Percentiles rank a stretch among this genome's conserved stretches.
Evolutionary conservation across 2,329 filamentous ascomycete species (phyloP).

Genomic region (Fusarium sulawesiense): DNA sequence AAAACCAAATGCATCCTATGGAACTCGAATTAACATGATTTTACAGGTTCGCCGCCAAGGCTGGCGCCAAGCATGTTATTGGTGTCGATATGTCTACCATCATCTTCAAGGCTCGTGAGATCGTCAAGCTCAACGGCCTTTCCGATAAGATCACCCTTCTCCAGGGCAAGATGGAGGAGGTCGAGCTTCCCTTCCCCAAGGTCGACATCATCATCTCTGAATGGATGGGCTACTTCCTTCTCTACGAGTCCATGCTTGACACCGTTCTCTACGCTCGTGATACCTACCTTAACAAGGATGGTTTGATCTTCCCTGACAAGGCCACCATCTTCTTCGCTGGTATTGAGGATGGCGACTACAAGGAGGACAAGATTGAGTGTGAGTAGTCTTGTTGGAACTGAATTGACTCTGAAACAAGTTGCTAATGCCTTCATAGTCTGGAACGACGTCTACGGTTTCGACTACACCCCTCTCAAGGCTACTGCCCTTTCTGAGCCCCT

Average conservation of each 20-base stretch:
- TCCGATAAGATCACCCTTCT: constrained; percentile 95
- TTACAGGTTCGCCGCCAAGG: constrained; percentile 91
- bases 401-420: neutral
- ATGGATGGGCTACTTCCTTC: constrained; percentile 99
- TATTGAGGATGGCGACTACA: constrained; percentile 99
- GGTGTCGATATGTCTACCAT: constrained; percentile 99
- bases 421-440: constrained; percentile 73
- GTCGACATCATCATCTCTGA: constrained; percentile 99
- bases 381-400: constrained; percentile 56
- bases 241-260: constrained; percentile 99
- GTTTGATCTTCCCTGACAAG: constrained; percentile 98
- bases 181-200: constrained; percentile 89
- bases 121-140: constrained; percentile 92
- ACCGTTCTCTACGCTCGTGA: constrained; percentile 97
- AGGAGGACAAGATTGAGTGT: constrained; percentile 99
- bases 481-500: constrained; percentile 95
- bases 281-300: constrained; percentile 85
- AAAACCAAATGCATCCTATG: neutral
- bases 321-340: constrained; percentile 96
- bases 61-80: constrained; percentile 97
- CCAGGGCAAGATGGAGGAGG: constrained; percentile 99
- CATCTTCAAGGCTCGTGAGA: constrained; percentile 97
- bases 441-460: constrained; percentile 99
- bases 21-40: constrained; percentile 19
- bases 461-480: constrained; percentile 93